Percentiles rank a stretch among this genome's conserved stretches.
Conservation (phyloP, 2,329 filamentous ascomycete species). For the Ascochyta viciae-villosae region DNA sequence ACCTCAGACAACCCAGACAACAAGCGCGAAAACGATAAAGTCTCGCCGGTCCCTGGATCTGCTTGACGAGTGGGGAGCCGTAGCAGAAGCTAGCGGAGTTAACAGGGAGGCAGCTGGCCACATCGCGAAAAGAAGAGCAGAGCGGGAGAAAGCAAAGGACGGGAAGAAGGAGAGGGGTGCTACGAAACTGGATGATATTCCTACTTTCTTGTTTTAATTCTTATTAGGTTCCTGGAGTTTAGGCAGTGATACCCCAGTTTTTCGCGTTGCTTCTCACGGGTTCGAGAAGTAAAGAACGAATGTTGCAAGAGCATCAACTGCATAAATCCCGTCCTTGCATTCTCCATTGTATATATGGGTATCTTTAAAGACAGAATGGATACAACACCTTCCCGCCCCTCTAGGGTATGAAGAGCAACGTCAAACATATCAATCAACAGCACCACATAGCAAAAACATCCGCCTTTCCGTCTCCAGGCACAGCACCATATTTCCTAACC, state of each 20-base stretch:
- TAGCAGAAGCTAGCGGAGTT: not conserved
- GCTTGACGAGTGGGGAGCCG: conserved; percentile 15
- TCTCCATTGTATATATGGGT: conserved; percentile 1
- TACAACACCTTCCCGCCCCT: not conserved
- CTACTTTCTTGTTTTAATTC: conserved; percentile 53
- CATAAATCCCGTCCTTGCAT: not conserved
- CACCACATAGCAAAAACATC: not conserved
- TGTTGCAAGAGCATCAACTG: not conserved
- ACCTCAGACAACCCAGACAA: not conserved
- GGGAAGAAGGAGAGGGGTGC: conserved; percentile 34
- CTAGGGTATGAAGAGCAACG: not conserved
- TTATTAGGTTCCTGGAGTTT: not conserved
- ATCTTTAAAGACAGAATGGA: not conserved
- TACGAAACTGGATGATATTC: conserved; percentile 49
- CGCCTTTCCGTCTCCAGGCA: not conserved
- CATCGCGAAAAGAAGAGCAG: conserved; percentile 40
- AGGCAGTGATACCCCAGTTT: conserved; percentile 4
- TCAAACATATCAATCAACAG: not conserved
- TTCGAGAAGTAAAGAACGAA: not conserved
- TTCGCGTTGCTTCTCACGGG: not conserved
- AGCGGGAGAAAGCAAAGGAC: conserved; percentile 34
- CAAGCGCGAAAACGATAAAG: not conserved
- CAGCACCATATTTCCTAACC: conserved; percentile 29
- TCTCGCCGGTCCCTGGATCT: conserved; percentile 10
- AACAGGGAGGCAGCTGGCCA: conserved; percentile 36